phyloP scores from a whole-genome alignment of 1,284 basidiomycete genomes.

The Ceratobasidium sp. region DNA sequence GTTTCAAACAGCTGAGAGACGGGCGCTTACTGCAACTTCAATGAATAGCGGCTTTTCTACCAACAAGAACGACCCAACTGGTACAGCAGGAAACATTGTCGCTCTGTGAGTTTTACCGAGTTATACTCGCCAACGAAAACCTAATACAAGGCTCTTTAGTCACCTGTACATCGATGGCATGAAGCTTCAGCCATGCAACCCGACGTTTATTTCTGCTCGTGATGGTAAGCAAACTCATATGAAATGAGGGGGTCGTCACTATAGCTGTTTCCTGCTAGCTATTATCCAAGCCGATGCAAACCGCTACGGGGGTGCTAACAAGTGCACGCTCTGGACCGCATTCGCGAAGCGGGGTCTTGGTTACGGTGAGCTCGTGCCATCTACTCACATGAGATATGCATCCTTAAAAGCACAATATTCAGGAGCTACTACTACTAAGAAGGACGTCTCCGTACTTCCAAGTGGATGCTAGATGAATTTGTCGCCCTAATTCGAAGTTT shows the following conservation, averaged over 20 bases:
- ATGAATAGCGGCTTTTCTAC: constrained; percentile 38
- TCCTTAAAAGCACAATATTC: background rate
- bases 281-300: constrained; percentile 45
- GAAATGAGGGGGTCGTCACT: too few relatives aligned
- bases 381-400: background rate
- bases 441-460: constrained; percentile 35
- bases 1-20: background rate
- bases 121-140: too few relatives aligned
- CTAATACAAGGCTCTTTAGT: background rate
- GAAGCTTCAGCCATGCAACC: constrained; percentile 46
- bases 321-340: constrained; percentile 47
- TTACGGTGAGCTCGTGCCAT: background rate
- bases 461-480: constrained; percentile 38
- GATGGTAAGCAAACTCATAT: constrained; percentile 12
- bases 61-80: background rate
- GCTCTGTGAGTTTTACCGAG: background rate
- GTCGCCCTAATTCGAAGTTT: too few relatives aligned
- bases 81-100: background rate
- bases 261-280: constrained; percentile 10
- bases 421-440: constrained; percentile 41
- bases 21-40: background rate
- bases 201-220: constrained; percentile 41
- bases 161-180: constrained; percentile 42
- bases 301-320: constrained; percentile 46
- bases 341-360: constrained; percentile 45